A percentile compares a stretch with the other conserved stretches of the same genome.
Evolutionary conservation across 306 rosid genomes (phyloP).

Genomic region (Begonia masoniana): DNA sequence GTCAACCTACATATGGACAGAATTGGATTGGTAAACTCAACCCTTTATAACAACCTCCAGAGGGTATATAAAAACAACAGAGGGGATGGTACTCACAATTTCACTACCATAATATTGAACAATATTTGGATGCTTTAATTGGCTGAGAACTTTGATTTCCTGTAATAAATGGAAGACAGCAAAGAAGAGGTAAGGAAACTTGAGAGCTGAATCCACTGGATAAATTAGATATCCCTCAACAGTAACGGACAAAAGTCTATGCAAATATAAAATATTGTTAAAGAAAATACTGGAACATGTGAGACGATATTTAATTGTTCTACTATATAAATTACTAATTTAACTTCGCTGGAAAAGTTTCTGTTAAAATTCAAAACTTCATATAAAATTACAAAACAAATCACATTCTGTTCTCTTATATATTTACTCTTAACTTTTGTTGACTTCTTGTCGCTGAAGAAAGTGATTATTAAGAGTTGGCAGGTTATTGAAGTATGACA

Average conservation of each 20-base stretch:
- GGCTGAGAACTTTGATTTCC: constrained; percentile 92
- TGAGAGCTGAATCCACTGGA: neutral
- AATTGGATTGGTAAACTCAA: neutral
- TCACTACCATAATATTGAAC: constrained; percentile 95
- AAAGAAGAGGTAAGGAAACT: constrained; percentile 10
- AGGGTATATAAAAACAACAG: constrained; percentile 13
- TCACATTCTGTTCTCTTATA: no score
- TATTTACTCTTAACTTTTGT: no score
- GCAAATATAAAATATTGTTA: no score
- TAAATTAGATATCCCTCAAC: neutral
- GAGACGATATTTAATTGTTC: no score
- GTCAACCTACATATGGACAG: constrained; percentile 44
- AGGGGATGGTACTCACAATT: constrained; percentile 45
- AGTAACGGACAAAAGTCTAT: neutral
- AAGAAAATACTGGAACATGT: no score
- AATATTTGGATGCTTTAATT: constrained; percentile 78
- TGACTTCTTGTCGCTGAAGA: no score
- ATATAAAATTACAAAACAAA: no score
- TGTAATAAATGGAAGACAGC: constrained; percentile 15
- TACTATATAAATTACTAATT: no score
- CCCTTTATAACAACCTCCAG: constrained; percentile 2
- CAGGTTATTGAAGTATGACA: no score
- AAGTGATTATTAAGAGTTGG: no score
- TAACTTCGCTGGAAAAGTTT: no score
- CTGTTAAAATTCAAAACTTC: no score